Evolutionary conservation across 2,329 filamentous ascomycete species (phyloP).

Genomic region (Diaporthe humulicola): DNA sequence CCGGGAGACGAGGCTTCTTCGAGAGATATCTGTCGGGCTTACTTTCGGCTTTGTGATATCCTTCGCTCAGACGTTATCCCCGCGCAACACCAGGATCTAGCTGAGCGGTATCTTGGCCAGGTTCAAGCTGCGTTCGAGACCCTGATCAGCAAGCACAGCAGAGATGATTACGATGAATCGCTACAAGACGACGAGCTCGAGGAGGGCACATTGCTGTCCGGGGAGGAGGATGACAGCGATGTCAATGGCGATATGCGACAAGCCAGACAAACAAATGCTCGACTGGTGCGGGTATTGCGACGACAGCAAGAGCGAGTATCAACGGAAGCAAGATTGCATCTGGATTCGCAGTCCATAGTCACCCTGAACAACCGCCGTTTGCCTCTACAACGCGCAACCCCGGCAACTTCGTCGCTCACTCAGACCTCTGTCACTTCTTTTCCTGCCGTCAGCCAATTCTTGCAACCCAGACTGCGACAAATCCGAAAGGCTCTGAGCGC

Average conservation of each 20-base stretch:
- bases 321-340: conserved; percentile 51
- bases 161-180: conserved; percentile 56
- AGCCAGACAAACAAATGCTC: neutral
- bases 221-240: conserved; percentile 63
- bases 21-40: conserved; percentile 55
- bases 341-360: conserved; percentile 42
- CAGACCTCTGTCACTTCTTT: conserved; percentile 14
- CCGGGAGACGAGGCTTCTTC: conserved; percentile 46
- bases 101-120: conserved; percentile 55
- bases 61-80: conserved; percentile 60
- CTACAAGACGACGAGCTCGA: conserved; percentile 57
- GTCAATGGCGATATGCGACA: conserved; percentile 46
- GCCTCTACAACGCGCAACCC: neutral
- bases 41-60: conserved; percentile 58
- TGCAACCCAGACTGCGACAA: conserved; percentile 2
- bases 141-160: conserved; percentile 58
- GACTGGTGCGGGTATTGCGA: conserved; percentile 3
- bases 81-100: conserved; percentile 52
- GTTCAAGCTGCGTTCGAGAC: conserved; percentile 62
- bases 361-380: neutral
- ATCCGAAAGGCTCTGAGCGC: neutral
- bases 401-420: conserved; percentile 2
- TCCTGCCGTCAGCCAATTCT: conserved; percentile 19
- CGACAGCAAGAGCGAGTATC: conserved; percentile 28
- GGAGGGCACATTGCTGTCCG: conserved; percentile 45